Evolutionary conservation across 371 early-diverging fungal genomes (phyloP).

Genomic region (Phascolomyces articulosus): DNA sequence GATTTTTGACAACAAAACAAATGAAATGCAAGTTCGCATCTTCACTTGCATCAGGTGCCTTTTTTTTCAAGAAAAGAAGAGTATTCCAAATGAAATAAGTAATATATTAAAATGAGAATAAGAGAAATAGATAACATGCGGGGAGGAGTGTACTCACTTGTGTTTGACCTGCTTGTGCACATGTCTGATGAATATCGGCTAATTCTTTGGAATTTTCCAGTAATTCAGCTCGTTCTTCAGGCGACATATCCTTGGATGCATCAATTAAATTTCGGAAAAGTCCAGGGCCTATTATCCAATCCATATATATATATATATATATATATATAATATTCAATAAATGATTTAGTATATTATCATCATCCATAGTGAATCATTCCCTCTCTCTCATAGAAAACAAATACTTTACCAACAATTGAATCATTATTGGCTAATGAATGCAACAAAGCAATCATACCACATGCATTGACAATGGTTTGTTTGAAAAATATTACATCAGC

Average conservation of each 20-base stretch:
- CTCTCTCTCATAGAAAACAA: conserved; percentile 6
- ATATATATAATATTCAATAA: too few species aligned
- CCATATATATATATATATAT: background rate
- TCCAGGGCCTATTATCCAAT: conserved; percentile 48
- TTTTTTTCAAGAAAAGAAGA: background rate
- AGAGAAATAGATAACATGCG: too few species aligned
- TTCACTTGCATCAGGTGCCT: conserved; percentile 70
- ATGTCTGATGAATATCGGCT: conserved; percentile 59
- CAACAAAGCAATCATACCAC: conserved; percentile 85
- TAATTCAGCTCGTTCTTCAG: conserved; percentile 71
- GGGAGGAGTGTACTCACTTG: too few species aligned
- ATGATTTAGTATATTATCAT: too few species aligned
- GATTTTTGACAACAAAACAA: conserved; percentile 75
- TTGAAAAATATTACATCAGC: conserved; percentile 74
- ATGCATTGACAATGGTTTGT: conserved; percentile 93
- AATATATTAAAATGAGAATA: too few species aligned
- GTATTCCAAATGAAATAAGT: too few species aligned
- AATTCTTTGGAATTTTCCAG: conserved; percentile 66
- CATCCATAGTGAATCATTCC: too few species aligned
- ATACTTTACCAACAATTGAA: conserved; percentile 32
- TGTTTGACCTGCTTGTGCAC: conserved; percentile 82
- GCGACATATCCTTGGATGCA: conserved; percentile 57
- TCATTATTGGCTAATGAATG: conserved; percentile 75
- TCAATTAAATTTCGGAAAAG: conserved; percentile 65
- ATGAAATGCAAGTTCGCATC: conserved; percentile 86